These are phyloP conservation scores for Boletus reticuloceps DNA, from an alignment of 768 basidiomycete genomes.

Conservation along the genomic window DNA sequence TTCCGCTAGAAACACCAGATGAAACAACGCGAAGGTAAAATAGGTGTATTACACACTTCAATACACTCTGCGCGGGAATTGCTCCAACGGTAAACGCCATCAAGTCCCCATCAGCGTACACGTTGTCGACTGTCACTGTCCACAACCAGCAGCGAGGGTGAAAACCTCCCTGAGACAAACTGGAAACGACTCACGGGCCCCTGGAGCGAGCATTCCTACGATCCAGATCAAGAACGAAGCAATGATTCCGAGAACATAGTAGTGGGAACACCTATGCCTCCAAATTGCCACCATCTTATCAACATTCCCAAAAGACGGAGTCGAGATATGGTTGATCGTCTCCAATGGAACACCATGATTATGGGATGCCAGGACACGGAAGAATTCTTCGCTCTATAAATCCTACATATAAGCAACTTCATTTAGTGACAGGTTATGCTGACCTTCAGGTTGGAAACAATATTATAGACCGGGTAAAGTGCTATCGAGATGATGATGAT, in stretches of 20 bases:
- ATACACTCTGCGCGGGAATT: constrained; percentile 19
- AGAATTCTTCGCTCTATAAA: constrained; percentile 28
- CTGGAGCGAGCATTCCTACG: constrained; percentile 22
- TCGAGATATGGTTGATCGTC: constrained; percentile 22
- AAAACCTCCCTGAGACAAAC: too few relatives aligned
- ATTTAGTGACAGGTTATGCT: background rate
- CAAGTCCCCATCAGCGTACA: constrained; percentile 20
- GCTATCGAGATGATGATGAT: constrained; percentile 30
- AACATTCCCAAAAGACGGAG: constrained; percentile 19
- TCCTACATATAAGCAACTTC: background rate
- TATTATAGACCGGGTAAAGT: constrained; percentile 19
- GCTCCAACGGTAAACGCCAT: constrained; percentile 26
- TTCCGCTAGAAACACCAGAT: constrained; percentile 4
- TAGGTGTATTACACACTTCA: constrained; percentile 16
- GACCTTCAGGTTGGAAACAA: constrained; percentile 20
- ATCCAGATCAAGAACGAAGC: constrained; percentile 20
- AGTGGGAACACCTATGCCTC: constrained; percentile 18
- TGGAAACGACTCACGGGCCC: constrained; percentile 17
- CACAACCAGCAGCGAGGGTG: too few relatives aligned
- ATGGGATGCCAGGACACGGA: constrained; percentile 17
- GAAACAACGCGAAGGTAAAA: background rate
- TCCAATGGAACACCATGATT: constrained; percentile 22
- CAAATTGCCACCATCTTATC: constrained; percentile 16
- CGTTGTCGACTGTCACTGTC: constrained; percentile 21
- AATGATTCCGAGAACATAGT: constrained; percentile 19